phyloP scores from a whole-genome alignment of 768 basidiomycete species.

The Podaxis sp. region DNA sequence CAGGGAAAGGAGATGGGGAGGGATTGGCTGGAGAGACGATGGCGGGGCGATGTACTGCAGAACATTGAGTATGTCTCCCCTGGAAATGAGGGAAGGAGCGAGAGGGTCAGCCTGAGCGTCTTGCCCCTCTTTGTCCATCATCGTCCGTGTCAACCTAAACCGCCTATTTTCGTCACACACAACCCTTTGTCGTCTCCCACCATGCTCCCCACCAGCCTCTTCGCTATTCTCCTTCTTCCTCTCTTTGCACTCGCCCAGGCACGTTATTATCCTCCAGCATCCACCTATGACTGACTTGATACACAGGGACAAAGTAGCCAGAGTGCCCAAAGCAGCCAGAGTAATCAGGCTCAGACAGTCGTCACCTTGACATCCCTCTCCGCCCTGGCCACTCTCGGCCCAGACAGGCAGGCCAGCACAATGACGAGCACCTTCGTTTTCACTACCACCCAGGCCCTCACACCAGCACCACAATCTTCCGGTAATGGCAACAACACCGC shows the following conservation, averaged over 20 bases:
- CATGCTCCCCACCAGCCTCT: conserved; percentile 26
- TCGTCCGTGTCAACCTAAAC: conserved; percentile 16
- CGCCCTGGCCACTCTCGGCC: conserved; percentile 30
- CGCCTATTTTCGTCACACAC: conserved; percentile 24
- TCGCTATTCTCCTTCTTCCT: conserved; percentile 34
- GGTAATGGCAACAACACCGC: conserved; percentile 16
- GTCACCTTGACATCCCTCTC: conserved; percentile 37
- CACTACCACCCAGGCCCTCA: conserved; percentile 38
- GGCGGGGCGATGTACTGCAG: conserved; percentile 58
- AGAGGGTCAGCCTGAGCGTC: not conserved
- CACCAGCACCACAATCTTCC: conserved; percentile 34
- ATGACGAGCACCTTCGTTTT: conserved; percentile 37
- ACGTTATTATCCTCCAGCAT: not conserved
- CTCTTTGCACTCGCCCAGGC: conserved; percentile 42
- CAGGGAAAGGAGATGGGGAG: conserved; percentile 55
- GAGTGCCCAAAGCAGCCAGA: not conserved
- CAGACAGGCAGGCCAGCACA: conserved; percentile 38
- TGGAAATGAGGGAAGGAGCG: conserved; percentile 20
- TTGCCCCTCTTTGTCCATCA: not conserved
- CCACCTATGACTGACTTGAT: not conserved
- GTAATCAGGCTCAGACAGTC: conserved; percentile 22
- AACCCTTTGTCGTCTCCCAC: conserved; percentile 18
- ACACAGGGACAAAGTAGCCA: not conserved
- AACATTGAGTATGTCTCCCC: conserved; percentile 38
- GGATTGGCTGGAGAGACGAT: conserved; percentile 36